Base-by-base conservation (phyloP, 2,329 filamentous ascomycete genomes). In the Hypoxylon sp. region DNA sequence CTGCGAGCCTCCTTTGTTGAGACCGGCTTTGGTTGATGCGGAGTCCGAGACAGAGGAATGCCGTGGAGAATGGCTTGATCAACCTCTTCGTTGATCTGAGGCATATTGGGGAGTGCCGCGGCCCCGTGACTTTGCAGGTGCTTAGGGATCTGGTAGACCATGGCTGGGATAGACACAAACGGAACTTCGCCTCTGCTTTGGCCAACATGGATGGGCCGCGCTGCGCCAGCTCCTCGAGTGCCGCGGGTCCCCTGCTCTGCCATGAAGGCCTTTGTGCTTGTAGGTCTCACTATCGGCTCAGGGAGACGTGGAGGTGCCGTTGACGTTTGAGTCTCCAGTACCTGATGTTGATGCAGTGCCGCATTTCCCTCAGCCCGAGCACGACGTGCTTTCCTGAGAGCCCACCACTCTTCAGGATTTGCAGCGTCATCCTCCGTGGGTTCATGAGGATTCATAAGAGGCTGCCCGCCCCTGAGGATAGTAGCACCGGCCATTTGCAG, bases 111-210 rank as follows among this genome's bases (percentile, higher is more conserved):
- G 60, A 41, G 21, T 58, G 46, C 1, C 33, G 9, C 3, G 49
- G 48, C 7, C 60, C 51, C 40, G 60, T 61, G 5, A 42, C 20
- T 4, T 43, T 7, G n/a, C 38, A 29, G 10, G 49, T 56, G 6
- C 38, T 41, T 53, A 8, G 9, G 18, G 18, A 58, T 41, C 1
- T 48, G 45, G 15, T 17, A 9, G 2, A 45, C 11, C 9, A 26
- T 55, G 29, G 23, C 26, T 38, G 11, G 29, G 33, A 17, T 56
- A 17, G 10, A 11, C 37, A 40, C 20, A n/a, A 40, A 20, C 11
- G 17, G 35, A n/a, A 17, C 10, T 9, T 24, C 26, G 31, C 45
- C 18, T 9, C n/a, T 21, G 31, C 45, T n/a, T 43, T 31, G 8
- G 56, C 21, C 11, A 21, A 9, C n/a, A 29, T 15, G 23, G 11